These are phyloP conservation scores for Barnettozyma sp. DNA, from an alignment of 805 yeast species.

Conservation along the genomic window DNA sequence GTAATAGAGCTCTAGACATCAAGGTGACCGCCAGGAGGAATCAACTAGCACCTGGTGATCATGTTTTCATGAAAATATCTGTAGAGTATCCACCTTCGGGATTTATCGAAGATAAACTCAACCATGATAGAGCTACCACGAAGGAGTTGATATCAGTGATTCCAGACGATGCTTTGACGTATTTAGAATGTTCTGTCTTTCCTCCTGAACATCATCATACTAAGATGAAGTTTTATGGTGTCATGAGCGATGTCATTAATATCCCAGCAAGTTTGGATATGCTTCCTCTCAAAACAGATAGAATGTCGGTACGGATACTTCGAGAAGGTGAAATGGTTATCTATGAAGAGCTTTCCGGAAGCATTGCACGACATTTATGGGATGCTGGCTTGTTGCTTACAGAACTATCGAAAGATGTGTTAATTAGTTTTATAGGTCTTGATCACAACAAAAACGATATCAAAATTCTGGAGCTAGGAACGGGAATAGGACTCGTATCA, in stretches of 20 bases:
- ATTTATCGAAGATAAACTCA: constrained; percentile 13
- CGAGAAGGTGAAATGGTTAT: constrained; percentile 13
- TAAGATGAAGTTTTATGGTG: constrained; percentile 11
- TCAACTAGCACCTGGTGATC: constrained; percentile 4
- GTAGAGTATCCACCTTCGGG: constrained; percentile 2
- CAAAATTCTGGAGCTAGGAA: constrained; percentile 33
- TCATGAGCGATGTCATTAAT: constrained; percentile 14
- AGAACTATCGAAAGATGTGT: constrained; percentile 6
- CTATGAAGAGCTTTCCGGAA: constrained; percentile 33
- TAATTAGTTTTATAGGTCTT: constrained; percentile 10
- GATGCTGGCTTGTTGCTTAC: constrained; percentile 30
- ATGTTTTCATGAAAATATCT: constrained; percentile 12
- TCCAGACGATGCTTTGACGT: constrained; percentile 8
- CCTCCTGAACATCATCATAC: constrained; percentile 2
- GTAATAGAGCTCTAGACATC: constrained; percentile 18
- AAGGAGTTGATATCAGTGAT: constrained; percentile 12
- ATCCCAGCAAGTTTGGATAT: constrained; percentile 10
- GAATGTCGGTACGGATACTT: constrained; percentile 15
- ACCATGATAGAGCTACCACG: constrained; percentile 8
- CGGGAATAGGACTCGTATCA: constrained; percentile 38
- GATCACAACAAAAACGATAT: constrained; percentile 1
- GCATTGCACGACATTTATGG: constrained; percentile 39
- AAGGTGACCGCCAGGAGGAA: constrained; percentile 2
- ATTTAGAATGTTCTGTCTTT: constrained; percentile 7
- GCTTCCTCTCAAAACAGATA: constrained; percentile 17